A percentile compares a stretch with the other conserved stretches of the same genome.
These are phyloP conservation scores for Chaetomium olivaceum DNA, from an alignment of 2,329 filamentous ascomycete species.

Conservation along the genomic window DNA sequence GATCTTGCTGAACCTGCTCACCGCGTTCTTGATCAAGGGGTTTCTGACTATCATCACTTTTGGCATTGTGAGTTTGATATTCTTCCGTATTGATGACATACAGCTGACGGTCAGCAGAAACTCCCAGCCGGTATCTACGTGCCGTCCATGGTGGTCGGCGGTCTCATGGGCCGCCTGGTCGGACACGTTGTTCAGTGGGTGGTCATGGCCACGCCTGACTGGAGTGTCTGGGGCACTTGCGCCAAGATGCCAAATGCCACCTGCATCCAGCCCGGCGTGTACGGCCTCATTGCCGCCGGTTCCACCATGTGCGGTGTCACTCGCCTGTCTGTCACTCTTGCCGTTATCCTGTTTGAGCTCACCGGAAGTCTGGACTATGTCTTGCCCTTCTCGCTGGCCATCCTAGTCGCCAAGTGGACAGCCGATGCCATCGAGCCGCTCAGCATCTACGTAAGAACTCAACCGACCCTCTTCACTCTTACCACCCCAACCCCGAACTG, in stretches of 20 bases:
- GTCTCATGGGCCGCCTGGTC: slow-evolving; percentile 82
- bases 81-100: not conserved
- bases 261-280: slow-evolving; percentile 95
- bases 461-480: slow-evolving; percentile 5
- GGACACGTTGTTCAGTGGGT: slow-evolving; percentile 83
- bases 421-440: slow-evolving; percentile 91
- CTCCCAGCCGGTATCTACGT: slow-evolving; percentile 97
- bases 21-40: slow-evolving; percentile 87
- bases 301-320: slow-evolving; percentile 99
- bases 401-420: slow-evolving; percentile 97
- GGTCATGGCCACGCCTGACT: slow-evolving; percentile 71
- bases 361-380: slow-evolving; percentile 96
- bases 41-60: slow-evolving; percentile 88
- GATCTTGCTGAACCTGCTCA: slow-evolving; percentile 68
- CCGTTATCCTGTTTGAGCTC: slow-evolving; percentile 92
- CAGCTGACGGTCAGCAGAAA: slow-evolving; percentile 55
- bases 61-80: slow-evolving; percentile 64
- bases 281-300: slow-evolving; percentile 89
- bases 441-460: slow-evolving; percentile 79
- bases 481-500: not conserved
- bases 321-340: slow-evolving; percentile 85
- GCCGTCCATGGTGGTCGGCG: slow-evolving; percentile 97
- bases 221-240: slow-evolving; percentile 74
- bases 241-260: slow-evolving; percentile 69
- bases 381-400: slow-evolving; percentile 86